These are phyloP conservation scores for Stentor roeselii DNA, from an alignment of 73 alveolate species.

Conservation along the genomic window DNA sequence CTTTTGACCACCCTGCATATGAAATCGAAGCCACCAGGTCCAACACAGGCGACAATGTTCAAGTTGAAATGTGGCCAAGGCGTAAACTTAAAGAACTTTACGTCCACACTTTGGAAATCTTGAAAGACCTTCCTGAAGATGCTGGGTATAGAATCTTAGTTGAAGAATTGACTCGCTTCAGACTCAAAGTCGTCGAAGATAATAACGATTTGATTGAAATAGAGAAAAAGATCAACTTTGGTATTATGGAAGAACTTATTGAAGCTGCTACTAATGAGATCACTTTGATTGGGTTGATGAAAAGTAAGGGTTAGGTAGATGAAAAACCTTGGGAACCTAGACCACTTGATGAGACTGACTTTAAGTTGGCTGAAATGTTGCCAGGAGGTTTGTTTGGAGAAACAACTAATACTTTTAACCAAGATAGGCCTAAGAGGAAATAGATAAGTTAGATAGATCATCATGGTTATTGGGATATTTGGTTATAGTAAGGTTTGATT, in stretches of 20 bases:
- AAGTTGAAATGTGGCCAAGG: constrained; percentile 24
- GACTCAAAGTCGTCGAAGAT: constrained; percentile 29
- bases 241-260: neutral
- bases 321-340: constrained; percentile 33
- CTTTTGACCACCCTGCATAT: constrained; percentile 5
- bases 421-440: neutral
- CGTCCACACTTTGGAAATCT: neutral
- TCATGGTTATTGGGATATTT: too few species aligned
- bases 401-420: neutral
- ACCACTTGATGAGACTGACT: constrained; percentile 13
- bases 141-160: constrained; percentile 17
- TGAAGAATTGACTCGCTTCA: constrained; percentile 24
- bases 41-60: neutral
- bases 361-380: neutral
- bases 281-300: neutral
- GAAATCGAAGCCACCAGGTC: constrained; percentile 11
- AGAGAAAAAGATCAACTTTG: constrained; percentile 3
- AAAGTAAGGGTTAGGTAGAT: neutral
- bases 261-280: neutral
- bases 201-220: neutral
- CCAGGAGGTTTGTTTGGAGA: neutral
- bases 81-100: constrained; percentile 23
- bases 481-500: too few species aligned
- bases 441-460: neutral
- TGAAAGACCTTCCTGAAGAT: constrained; percentile 29